Base-by-base conservation (phyloP, 1,284 basidiomycete genomes). In the Trametes polyzona region DNA sequence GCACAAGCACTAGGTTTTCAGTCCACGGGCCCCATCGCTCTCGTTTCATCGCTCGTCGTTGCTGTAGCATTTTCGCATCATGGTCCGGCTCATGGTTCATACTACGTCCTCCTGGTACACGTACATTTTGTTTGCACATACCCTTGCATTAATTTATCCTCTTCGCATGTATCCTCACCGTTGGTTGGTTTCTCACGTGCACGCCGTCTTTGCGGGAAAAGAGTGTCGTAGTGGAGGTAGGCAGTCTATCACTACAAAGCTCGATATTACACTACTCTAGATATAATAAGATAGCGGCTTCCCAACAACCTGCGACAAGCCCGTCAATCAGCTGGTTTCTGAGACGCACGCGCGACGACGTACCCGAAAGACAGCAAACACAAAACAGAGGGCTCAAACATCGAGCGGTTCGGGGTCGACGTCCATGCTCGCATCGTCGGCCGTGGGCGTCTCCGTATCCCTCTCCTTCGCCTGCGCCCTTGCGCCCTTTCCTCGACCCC, bases 401-500 rank as follows among this genome's bases (percentile, higher is more conserved):
- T 61, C 54, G 19, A 56, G 32, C 17, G 39, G 40, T 26, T 63
- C 62, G 4, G 51, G 54, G 21, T 63, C 62, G 33, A 61, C 57
- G 19, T 63, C 62, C 62, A 63, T 63, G 27, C 54, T 59, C 21
- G 62, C 50, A 30, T 63, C 59, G 16, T 63, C 62, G 23, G 47
- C 43, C 14, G 57, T 44, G 5, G 59, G 56, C 1, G 61, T 62
- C 19, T 66, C 67, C 21, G 62, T 61, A 27, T 68, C 64, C 29
- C 52, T 44, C 7, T 60, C 61, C 57, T 51, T 63, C 26, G 52
- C 62, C 50, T 52, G 56, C 12, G 49, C 52, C 46, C 57, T 62
- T 33, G 56, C 17, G 16, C 32, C 41, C 26, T 57, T 47, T 4
- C 61, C 63, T 1, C 67, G 62, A 7, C 63, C 64, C 30, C 67